Evolutionary conservation across 2,329 filamentous ascomycete genomes (phyloP), one percentile per base, ranked within the genome.

Genomic region (Tolypocladium endophyticum): DNA sequence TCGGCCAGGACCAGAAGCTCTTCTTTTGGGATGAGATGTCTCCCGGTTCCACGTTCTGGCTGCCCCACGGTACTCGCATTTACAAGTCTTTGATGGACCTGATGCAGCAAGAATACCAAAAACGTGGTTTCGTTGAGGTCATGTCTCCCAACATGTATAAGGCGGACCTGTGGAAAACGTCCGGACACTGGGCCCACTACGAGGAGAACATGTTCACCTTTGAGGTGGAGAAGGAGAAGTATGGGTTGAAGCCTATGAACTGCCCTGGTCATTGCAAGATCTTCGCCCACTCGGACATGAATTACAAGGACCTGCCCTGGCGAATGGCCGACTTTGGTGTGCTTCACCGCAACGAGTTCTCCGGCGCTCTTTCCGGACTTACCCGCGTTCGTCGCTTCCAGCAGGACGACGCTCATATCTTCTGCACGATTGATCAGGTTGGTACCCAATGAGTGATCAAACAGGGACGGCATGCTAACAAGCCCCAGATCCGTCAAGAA

Each of bases 11-110:
- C 64, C 94, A 99, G 74, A 93, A 97, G 72, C 86, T 99, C 11
- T 99, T 96, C 81, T 95, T 97, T 81, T 99, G 97, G 79, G 88
- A 95, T 70, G 89, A 95, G 64, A 81, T 87, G 68, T 97, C 92
- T n/a, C 94, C 94, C 1, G 94, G 94, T 39, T 94, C 90, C 23
- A 87, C 88, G 60, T 96, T 99, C 81, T 92, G 94, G 79, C 79
- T 97, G 55, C 93, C 93, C 1, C 91, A 96, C 69, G 94, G 94
- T 63, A 90, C 91, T 70, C 88, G 90, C 68, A 96, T 97, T 70
- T 95, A 95, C 81, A 96, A 97, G 72, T 87, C 90, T 33, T 79
- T 99, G 12, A 86, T 92, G 73, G 81, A 84, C 23, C 90, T 94
- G 71, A 81, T 99, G 64, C 86, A 89, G 64, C 82, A 88, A 55